Conservation (phyloP, 2,329 filamentous ascomycete species). For the Phyllosticta capitalensis region DNA sequence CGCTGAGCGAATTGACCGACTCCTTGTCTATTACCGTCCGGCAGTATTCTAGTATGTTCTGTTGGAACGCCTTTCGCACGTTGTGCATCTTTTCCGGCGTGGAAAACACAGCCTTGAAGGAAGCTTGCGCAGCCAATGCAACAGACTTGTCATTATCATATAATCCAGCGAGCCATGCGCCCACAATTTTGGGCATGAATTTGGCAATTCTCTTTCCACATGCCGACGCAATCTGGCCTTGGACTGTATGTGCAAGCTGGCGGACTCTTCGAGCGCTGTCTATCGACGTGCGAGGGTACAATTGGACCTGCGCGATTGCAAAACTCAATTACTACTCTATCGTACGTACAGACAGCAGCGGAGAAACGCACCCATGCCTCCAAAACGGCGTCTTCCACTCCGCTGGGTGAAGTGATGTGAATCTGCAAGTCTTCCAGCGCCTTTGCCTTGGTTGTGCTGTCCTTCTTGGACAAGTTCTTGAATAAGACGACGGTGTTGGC, state of each 20-base stretch:
- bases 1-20: constrained; percentile 72
- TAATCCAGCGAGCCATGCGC: constrained; percentile 81
- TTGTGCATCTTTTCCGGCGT: constrained; percentile 67
- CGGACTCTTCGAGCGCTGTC: constrained; percentile 82
- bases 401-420: constrained; percentile 50
- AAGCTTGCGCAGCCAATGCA: constrained; percentile 65
- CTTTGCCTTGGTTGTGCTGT: constrained; percentile 83
- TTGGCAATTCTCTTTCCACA: constrained; percentile 75
- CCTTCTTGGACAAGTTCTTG: constrained; percentile 88
- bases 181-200: constrained; percentile 66
- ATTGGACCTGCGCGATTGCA: constrained; percentile 51
- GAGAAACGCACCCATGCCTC: constrained; percentile 68
- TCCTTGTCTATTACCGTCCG: constrained; percentile 68
- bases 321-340: constrained; percentile 28
- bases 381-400: constrained; percentile 69
- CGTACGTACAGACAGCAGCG: constrained; percentile 21
- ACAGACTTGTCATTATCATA: constrained; percentile 78
- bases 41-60: constrained; percentile 72
- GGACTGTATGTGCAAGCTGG: constrained; percentile 71
- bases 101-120: constrained; percentile 64
- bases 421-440: constrained; percentile 75
- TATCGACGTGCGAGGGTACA: constrained; percentile 84
- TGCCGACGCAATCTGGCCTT: constrained; percentile 50
- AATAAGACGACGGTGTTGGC: constrained; percentile 79
- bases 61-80: constrained; percentile 75